Base-by-base conservation (phyloP, 2,329 filamentous ascomycete genomes). In the Sarocladium oryzae region DNA sequence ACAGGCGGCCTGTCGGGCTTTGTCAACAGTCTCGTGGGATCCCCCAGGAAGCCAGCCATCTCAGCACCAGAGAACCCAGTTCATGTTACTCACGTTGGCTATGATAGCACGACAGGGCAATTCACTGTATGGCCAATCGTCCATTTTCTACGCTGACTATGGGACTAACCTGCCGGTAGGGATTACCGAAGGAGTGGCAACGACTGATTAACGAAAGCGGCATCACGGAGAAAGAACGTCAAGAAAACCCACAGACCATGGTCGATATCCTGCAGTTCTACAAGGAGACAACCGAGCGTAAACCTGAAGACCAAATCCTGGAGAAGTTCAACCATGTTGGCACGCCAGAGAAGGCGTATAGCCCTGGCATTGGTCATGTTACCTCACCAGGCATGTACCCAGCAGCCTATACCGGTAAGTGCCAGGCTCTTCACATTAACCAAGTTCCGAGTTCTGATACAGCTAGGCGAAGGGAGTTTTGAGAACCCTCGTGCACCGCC, bases 21-120 rank as follows among this genome's bases (percentile, higher is more conserved):
- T 62, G 84, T 96, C 75, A 92, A 85, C 66, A 92, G 85, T 65
- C 66, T 85, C 54, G 84, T 95, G 53, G 87, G 88, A 57, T 92
- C 90, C 32, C 90, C 88, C 50, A 88, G 91, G 69, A 89, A 90
- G 57, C 89, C 93, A 43, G 83, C 92, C 68, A 99, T 99, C 61
- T 97, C 93, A n/a, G 89, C 90, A 33, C 93, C 93, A 51, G 91
- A 96, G 69, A 97, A 99, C 62, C 93, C 93, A 46, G 90, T 97
- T 54, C 93, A 97, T 70, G 89, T 99, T 61, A 97, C 92, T 52
- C 93, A 99, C 69, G 93, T 99, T 58, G 92, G 92, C 60, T 96
- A 96, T 67, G 92, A 99, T 69, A 95, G 93, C 71, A 81, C 88
- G 62, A 97, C 93, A 3, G 93, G 93, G 58, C 89, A 96, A 71